Conservation (phyloP, 768 basidiomycete genomes). For the Gyrodon lividus region DNA sequence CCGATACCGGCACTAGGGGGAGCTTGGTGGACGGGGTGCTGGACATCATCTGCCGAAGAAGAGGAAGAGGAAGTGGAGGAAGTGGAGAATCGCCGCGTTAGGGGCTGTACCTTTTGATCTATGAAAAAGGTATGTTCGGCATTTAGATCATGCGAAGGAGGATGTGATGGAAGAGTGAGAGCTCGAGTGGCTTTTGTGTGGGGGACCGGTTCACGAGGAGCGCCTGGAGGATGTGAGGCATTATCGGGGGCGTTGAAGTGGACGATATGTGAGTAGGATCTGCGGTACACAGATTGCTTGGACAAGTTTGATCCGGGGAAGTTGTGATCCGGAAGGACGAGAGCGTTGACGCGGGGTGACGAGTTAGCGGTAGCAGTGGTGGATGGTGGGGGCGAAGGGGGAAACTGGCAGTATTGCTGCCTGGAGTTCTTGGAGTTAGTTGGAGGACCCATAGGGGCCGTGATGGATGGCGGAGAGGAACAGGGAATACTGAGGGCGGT, state of each 20-base stretch:
- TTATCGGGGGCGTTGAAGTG: constrained; percentile 49
- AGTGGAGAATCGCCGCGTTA: constrained; percentile 34
- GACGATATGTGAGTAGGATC: constrained; percentile 31
- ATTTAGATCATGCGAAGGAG: constrained; percentile 28
- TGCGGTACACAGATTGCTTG: constrained; percentile 5
- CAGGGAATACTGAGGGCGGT: background rate
- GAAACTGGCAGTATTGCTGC: constrained; percentile 38
- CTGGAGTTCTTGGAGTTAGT: constrained; percentile 21
- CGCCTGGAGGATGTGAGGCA: constrained; percentile 29
- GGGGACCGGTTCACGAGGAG: constrained; percentile 21
- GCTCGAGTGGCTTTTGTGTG: constrained; percentile 26
- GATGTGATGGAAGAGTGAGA: constrained; percentile 33
- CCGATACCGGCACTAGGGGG: constrained; percentile 49
- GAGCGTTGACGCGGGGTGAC: constrained; percentile 35
- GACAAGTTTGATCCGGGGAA: constrained; percentile 20
- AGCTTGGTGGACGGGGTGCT: constrained; percentile 8
- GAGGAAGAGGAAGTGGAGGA: constrained; percentile 23
- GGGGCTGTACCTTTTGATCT: constrained; percentile 33
- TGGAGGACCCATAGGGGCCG: constrained; percentile 23
- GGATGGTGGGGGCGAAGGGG: constrained; percentile 49
- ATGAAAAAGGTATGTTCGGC: constrained; percentile 4
- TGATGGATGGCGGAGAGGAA: background rate
- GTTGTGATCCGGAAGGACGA: constrained; percentile 26
- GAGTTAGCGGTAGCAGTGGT: constrained; percentile 39
- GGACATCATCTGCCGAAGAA: constrained; percentile 7